phyloP scores from a whole-genome alignment of 1,284 basidiomycete species.

The Tylopilus orsonianus region DNA sequence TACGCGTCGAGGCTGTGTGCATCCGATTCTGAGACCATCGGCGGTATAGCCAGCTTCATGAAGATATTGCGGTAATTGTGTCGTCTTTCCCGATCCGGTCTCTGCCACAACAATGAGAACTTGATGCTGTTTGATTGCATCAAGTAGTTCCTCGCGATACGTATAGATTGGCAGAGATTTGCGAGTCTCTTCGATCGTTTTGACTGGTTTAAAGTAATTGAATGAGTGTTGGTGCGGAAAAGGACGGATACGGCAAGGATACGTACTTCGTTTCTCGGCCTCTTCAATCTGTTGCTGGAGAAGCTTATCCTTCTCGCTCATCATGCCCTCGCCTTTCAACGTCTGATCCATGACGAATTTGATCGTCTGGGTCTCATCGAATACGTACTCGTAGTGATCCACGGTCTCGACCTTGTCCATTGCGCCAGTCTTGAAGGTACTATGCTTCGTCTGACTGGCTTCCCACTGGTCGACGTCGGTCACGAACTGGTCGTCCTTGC shows the following conservation, averaged over 20 bases:
- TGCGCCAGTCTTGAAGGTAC: slow-evolving; percentile 86
- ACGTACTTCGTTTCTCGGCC: slow-evolving; percentile 84
- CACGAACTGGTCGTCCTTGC: slow-evolving; percentile 87
- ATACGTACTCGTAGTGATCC: slow-evolving; percentile 95
- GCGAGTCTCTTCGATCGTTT: slow-evolving; percentile 86
- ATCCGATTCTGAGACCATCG: slow-evolving; percentile 89
- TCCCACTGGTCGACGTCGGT: slow-evolving; percentile 99
- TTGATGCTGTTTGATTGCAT: slow-evolving; percentile 89
- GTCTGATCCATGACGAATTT: slow-evolving; percentile 89
- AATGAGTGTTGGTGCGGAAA: not conserved
- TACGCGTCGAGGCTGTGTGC: slow-evolving; percentile 97
- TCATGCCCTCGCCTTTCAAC: slow-evolving; percentile 62
- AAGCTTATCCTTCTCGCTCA: slow-evolving; percentile 87
- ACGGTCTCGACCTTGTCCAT: slow-evolving; percentile 81
- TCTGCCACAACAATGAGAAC: slow-evolving; percentile 91
- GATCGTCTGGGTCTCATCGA: slow-evolving; percentile 97
- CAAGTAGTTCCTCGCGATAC: slow-evolving; percentile 84
- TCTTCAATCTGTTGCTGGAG: slow-evolving; percentile 89
- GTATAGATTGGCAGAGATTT: slow-evolving; percentile 89
- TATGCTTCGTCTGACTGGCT: slow-evolving; percentile 85
- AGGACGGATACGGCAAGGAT: not conserved
- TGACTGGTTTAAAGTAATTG: slow-evolving; percentile 49
- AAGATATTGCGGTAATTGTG: slow-evolving; percentile 96
- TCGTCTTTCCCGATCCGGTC: slow-evolving; percentile 97
- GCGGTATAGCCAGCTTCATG: slow-evolving; percentile 96